Evolutionary conservation across 805 yeast genomes (phyloP).

Genomic region (Saccharomycopsis synnaedendra): DNA sequence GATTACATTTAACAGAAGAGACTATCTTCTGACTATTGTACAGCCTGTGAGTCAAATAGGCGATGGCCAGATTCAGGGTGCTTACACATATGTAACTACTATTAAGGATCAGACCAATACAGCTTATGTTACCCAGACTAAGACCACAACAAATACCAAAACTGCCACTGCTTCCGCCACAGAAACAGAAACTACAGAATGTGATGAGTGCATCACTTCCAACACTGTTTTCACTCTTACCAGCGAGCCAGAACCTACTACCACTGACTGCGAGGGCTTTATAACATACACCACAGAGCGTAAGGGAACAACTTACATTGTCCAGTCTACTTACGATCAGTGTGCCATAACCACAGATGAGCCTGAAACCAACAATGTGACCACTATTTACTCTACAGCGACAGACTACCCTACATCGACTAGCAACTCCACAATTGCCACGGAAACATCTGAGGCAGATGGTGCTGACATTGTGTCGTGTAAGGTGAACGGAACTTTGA

Average conservation of each 20-base stretch:
- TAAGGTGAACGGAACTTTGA: slow-evolving; percentile 28
- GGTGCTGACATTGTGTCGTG: slow-evolving; percentile 22
- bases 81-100: slow-evolving; percentile 18
- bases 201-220: slow-evolving; percentile 12
- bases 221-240: slow-evolving; percentile 17
- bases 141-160: slow-evolving; percentile 10
- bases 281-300: slow-evolving; percentile 13
- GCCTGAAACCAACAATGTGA: neutral
- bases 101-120: slow-evolving; percentile 8
- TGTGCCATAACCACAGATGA: slow-evolving; percentile 3
- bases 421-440: slow-evolving; percentile 22
- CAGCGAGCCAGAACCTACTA: slow-evolving; percentile 6
- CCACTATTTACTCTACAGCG: neutral
- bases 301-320: slow-evolving; percentile 13
- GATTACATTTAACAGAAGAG: slow-evolving; percentile 12
- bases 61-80: slow-evolving; percentile 19
- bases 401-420: slow-evolving; percentile 13
- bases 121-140: slow-evolving; percentile 9
- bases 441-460: slow-evolving; percentile 14
- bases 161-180: slow-evolving; percentile 18
- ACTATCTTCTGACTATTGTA: slow-evolving; percentile 20
- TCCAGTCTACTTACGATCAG: slow-evolving; percentile 6
- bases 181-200: slow-evolving; percentile 18
- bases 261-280: slow-evolving; percentile 7
- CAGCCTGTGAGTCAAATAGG: slow-evolving; percentile 16